Evolutionary conservation across 2,329 filamentous ascomycete species (phyloP), one percentile per base, ranked within the genome.

Genomic region (Dothistroma septosporum): DNA sequence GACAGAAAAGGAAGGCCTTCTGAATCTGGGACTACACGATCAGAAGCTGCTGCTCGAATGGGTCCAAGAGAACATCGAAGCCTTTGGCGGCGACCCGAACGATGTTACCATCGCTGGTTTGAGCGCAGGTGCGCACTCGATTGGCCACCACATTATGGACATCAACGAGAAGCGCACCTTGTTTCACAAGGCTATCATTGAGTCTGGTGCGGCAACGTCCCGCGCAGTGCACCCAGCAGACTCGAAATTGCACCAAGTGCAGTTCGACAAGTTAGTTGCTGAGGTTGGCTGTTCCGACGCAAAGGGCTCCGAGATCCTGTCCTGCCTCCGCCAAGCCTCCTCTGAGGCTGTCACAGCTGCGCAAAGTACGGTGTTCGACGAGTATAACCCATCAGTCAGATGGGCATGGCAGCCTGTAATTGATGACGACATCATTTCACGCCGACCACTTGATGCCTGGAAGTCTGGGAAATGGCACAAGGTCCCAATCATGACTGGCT

Each of bases 401-500:
- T 82, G 79, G 79, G 79, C 88, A 0, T 91, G 89, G 75, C 88
- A 90, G 67, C 87, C 87, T 8, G 84, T 87, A 37, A 82, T 90
- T 59, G 87, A 89, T 68, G 81, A 82, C 4, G 80, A 82, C 12
- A 72, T 87, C 14, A 84, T 90, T 57, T 78, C 80, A 2, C 77
- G 80, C 28, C 75, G 82, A 11, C 87, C 87, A 2, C 77, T 87
- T 12, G 76, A 79, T n/a, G 79, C 81, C n/a, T 88, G 85, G 85
- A 71, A 77, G 28, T 75, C 79, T 0, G 77, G 80, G 0, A 72
- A 76, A 16, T 83, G 80, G 70, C 78, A 86, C 65, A 79, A 79
- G 64, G 77, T 87, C 8, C 84, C 86, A 8, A 80, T 91, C 53
- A 75, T 91, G 53, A 89, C 87, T 0, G 88, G 88, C 8, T 91